A percentile compares a stretch with the other conserved stretches of the same genome.
phyloP scores from a whole-genome alignment of 106 monocot genomes.

The Acanthochlamys bracteata region DNA sequence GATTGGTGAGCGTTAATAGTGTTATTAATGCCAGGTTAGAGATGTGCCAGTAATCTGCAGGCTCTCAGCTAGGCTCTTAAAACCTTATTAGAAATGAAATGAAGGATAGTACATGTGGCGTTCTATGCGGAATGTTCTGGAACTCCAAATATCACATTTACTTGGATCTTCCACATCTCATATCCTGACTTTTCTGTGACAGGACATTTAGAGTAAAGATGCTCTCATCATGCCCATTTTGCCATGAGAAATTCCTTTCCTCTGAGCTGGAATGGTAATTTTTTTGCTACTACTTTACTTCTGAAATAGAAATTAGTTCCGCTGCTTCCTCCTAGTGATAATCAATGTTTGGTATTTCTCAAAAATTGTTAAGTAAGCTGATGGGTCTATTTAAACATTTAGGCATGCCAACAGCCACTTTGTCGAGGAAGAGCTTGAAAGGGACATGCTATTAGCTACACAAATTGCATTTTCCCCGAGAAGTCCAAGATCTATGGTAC shows the following conservation, averaged over 20 bases:
- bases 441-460: conserved; percentile 59
- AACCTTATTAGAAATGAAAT: too few species aligned
- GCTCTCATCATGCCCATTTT: conserved; percentile 74
- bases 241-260: conserved; percentile 31
- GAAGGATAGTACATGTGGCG: too few species aligned
- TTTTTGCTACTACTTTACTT: neutral
- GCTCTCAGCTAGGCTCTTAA: too few species aligned
- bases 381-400: neutral
- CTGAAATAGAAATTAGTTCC: neutral
- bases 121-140: too few species aligned
- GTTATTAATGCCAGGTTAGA: too few species aligned
- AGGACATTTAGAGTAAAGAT: conserved; percentile 15
- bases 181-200: too few species aligned
- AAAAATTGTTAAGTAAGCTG: neutral
- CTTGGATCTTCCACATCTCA: too few species aligned
- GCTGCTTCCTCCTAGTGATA: neutral
- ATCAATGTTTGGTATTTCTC: neutral
- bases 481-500: conserved; percentile 36
- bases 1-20: too few species aligned
- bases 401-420: conserved; percentile 92
- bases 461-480: conserved; percentile 45
- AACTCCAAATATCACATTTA: too few species aligned
- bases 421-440: conserved; percentile 56
- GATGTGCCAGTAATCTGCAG: too few species aligned
- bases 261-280: conserved; percentile 66